Evolutionary conservation across 2,329 filamentous ascomycete species (phyloP), one percentile per base, ranked within the genome.

Genomic region (Bipolaris zeicola): DNA sequence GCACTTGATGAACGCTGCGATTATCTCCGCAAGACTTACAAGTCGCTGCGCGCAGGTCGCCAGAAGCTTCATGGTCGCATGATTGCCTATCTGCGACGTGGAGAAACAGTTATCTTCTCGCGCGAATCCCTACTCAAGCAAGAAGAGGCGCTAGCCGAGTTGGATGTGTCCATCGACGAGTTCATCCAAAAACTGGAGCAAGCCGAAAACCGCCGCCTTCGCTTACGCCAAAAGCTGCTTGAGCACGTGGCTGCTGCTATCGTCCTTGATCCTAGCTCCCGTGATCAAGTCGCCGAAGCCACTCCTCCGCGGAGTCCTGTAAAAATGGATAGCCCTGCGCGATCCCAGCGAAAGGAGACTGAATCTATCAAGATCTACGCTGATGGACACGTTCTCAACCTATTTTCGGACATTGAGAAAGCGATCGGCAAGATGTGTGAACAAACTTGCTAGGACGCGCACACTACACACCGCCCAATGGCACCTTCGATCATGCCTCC

Each of bases 111-210:
- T 53, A 88, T 85, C 62, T 91, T 92, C 72, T 91, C 87, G 62
- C 83, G 87, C 61, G 89, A 92, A 59, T 87, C 87, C 18, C 85
- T 94, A 73, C 81, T 93, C 39, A 90, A 89, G 77, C 90, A 93
- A 71, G 90, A 93, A 73, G 90, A 93, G 75, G 89, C 89, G 1
- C 81, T 94, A 10, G 85, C 87, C 1, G 90, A 92, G 72, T 83
- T 94, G 6, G 90, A 94, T 69, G 79, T 83, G 14, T 90, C 88
- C 2, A 93, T 94, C 61, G 90, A 93, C 67, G 89, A 92, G 70
- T 93, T 90, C 88, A 86, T 90, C 46, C 81, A 78, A 65, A 93
- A 93, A 77, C 83, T 93, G n/a, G 90, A 93, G 69, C 84, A 89
- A 61, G 89, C 89, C 8, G 90, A 94, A 74, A 91, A 92, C 71